These are phyloP conservation scores for Aegilops longissima DNA, from an alignment of 176 grass and related monocot species.

Conservation along the genomic window DNA sequence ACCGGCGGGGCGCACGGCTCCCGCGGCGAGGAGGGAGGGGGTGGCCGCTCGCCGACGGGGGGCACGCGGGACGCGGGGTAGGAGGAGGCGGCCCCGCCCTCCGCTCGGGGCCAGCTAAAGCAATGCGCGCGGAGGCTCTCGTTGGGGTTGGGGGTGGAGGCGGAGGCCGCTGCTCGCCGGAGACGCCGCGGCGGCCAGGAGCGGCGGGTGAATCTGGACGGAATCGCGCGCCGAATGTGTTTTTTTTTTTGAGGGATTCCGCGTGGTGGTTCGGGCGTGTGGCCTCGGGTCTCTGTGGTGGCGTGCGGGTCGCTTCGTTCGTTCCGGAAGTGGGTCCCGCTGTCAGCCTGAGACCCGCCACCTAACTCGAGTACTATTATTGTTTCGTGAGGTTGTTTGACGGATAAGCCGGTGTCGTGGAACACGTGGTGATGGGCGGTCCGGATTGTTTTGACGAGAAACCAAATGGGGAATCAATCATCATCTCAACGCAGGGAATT, in stretches of 20 bases:
- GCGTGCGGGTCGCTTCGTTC: neutral
- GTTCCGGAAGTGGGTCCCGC: neutral
- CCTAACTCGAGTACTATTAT: neutral
- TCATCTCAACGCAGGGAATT: too few species aligned
- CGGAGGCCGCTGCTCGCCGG: neutral
- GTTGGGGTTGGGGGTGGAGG: neutral
- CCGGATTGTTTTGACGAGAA: neutral
- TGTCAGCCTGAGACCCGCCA: neutral
- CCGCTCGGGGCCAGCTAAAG: neutral
- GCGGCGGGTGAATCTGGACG: neutral
- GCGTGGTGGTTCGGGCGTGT: neutral
- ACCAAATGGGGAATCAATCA: too few species aligned
- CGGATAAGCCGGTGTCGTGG: neutral
- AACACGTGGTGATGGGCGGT: constrained; percentile 9
- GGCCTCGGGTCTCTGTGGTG: neutral
- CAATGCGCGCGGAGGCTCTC: constrained; percentile 9
- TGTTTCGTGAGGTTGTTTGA: too few species aligned
- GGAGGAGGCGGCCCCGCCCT: neutral
- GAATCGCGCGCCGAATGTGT: neutral
- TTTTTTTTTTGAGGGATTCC: neutral
- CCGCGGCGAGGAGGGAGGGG: neutral
- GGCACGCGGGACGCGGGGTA: neutral
- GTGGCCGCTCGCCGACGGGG: constrained; percentile 4
- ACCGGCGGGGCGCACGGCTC: neutral
- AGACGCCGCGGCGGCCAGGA: neutral